Conservation (phyloP, 2,329 filamentous ascomycete species). For the Esteya vermicola region DNA sequence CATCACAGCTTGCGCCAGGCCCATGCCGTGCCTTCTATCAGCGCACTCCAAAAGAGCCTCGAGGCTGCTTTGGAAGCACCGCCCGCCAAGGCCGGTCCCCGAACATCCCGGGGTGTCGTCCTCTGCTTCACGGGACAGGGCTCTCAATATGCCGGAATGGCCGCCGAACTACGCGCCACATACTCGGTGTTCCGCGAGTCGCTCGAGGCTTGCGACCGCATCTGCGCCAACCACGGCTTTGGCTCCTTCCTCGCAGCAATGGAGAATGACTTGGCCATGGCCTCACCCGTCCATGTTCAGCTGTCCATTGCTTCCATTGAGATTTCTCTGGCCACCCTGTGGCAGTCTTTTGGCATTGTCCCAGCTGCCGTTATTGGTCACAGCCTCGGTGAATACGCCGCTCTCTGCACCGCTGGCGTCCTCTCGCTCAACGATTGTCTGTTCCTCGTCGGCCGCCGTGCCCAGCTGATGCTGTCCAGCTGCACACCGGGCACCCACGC, state of each 20-base stretch:
- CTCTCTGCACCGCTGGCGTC: slow-evolving; percentile 46
- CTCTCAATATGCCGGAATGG: slow-evolving; percentile 17
- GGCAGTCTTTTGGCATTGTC: slow-evolving; percentile 22
- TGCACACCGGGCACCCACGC: slow-evolving; percentile 27
- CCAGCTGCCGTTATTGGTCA: slow-evolving; percentile 32
- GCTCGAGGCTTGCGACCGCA: background rate
- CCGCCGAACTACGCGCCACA: slow-evolving; percentile 17
- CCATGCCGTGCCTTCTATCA: background rate
- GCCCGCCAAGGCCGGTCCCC: background rate
- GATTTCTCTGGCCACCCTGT: slow-evolving; percentile 27
- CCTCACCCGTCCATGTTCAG: slow-evolving; percentile 17
- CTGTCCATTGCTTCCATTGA: slow-evolving; percentile 24
- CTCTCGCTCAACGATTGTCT: slow-evolving; percentile 46
- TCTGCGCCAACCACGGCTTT: background rate
- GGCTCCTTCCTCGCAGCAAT: too few relatives aligned
- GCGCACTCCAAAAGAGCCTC: background rate
- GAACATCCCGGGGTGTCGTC: slow-evolving; percentile 10
- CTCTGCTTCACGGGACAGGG: slow-evolving; percentile 34
- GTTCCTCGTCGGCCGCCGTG: slow-evolving; percentile 46
- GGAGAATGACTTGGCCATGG: too few relatives aligned
- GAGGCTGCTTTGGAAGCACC: background rate
- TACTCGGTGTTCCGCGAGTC: slow-evolving; percentile 16
- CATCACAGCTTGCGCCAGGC: slow-evolving; percentile 19
- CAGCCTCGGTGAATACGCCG: slow-evolving; percentile 49
- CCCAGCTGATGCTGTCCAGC: slow-evolving; percentile 36